These are phyloP conservation scores for Cephalotrichum gorgonifer DNA, from an alignment of 2,329 filamentous ascomycete genomes.

Conservation along the genomic window DNA sequence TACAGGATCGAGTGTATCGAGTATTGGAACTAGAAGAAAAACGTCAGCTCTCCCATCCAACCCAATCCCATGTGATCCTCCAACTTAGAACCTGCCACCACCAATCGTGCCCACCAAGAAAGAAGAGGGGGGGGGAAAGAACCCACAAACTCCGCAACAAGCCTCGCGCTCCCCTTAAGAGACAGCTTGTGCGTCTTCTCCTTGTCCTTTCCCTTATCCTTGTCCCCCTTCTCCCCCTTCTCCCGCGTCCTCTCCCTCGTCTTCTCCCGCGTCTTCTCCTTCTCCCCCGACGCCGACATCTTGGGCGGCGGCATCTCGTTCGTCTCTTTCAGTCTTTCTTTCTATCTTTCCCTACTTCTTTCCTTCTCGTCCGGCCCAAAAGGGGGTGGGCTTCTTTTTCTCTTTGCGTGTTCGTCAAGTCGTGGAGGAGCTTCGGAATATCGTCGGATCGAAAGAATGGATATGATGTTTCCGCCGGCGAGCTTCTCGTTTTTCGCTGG, in stretches of 20 bases:
- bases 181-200: conserved; percentile 93
- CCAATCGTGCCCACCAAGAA: no score
- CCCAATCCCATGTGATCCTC: background rate
- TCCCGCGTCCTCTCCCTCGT: background rate
- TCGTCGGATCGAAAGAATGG: no score
- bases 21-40: conserved; percentile 78
- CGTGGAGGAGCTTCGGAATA: no score
- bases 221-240: conserved; percentile 3
- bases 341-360: background rate
- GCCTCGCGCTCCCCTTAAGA: conserved; percentile 71
- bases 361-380: no score
- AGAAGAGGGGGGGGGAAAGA: conserved; percentile 30
- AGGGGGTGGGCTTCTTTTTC: no score
- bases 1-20: conserved; percentile 95
- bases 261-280: background rate
- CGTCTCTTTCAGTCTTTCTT: background rate
- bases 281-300: background rate
- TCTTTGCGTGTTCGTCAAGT: no score
- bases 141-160: conserved; percentile 90
- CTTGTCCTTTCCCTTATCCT: conserved; percentile 51
- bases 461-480: no score
- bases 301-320: background rate
- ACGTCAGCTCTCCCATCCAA: background rate
- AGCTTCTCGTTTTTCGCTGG: no score
- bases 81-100: no score